Evolutionary conservation across 257 asterid species (phyloP).

Genomic region (Pogostemon cablin): DNA sequence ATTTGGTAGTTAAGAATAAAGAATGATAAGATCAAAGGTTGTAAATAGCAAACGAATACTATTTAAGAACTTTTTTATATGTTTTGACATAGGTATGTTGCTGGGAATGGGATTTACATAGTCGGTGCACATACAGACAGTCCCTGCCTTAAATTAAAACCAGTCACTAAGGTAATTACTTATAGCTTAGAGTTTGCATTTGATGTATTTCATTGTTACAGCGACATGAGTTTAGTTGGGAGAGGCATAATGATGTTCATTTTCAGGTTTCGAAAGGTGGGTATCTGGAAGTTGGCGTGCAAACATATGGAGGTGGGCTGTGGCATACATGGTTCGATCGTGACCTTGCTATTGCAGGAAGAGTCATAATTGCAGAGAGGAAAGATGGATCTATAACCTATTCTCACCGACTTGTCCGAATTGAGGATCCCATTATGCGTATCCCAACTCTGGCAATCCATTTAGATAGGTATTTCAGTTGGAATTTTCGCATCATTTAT

Average conservation of each 20-base stretch:
- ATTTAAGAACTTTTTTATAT: not conserved
- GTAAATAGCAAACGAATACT: conserved; percentile 3
- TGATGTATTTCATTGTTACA: not conserved
- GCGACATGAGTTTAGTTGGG: not conserved
- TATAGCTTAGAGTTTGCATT: not conserved
- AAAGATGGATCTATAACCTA: conserved; percentile 66
- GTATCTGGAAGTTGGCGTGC: conserved; percentile 90
- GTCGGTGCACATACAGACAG: conserved; percentile 98
- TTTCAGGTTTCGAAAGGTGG: conserved; percentile 88
- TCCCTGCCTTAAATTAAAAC: conserved; percentile 88
- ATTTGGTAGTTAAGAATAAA: not conserved
- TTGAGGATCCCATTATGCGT: conserved; percentile 92
- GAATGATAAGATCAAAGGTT: not conserved
- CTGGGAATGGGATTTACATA: conserved; percentile 86
- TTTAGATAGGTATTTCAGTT: conserved; percentile 71
- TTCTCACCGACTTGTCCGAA: conserved; percentile 70
- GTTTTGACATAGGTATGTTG: conserved; percentile 57
- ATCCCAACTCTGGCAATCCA: conserved; percentile 95
- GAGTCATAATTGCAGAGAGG: conserved; percentile 64
- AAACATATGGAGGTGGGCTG: conserved; percentile 92
- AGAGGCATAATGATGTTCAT: not conserved
- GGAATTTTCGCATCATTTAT: conserved; percentile 15
- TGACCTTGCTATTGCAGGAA: conserved; percentile 87
- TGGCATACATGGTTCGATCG: conserved; percentile 99
- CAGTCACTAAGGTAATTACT: conserved; percentile 70